phyloP scores from a whole-genome alignment of 352 stramenopile genomes.

The Phytophthora sp. region DNA sequence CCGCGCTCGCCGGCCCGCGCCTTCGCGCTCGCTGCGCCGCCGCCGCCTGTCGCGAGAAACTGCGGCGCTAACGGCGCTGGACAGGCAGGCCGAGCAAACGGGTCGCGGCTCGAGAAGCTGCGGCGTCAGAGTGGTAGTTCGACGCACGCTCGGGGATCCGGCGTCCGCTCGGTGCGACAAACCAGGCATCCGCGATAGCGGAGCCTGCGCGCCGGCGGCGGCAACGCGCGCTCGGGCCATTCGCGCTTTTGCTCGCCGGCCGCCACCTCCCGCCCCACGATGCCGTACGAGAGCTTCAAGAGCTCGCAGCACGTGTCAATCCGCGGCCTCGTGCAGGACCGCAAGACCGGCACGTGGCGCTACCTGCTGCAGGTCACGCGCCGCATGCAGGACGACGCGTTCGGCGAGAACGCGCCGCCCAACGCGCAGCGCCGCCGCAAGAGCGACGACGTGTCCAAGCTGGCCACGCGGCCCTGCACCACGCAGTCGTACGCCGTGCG shows the following conservation, averaged over 20 bases:
- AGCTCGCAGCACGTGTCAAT: slow-evolving; percentile 68
- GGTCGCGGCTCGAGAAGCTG: slow-evolving; percentile 6
- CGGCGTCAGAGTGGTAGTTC: slow-evolving; percentile 27
- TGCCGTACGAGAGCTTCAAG: slow-evolving; percentile 85
- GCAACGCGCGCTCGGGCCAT: no score
- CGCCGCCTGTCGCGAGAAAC: slow-evolving; percentile 18
- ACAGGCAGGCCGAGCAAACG: slow-evolving; percentile 18
- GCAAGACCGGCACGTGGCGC: slow-evolving; percentile 68
- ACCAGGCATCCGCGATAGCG: not conserved
- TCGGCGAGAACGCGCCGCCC: not conserved
- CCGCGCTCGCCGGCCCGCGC: not conserved
- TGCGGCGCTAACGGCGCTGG: not conserved
- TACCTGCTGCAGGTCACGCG: slow-evolving; percentile 74
- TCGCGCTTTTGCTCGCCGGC: slow-evolving; percentile 23
- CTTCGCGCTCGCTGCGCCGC: not conserved
- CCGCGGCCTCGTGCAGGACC: slow-evolving; percentile 74
- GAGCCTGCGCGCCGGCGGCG: no score
- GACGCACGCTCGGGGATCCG: slow-evolving; percentile 28
- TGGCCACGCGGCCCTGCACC: slow-evolving; percentile 28
- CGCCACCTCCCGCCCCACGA: slow-evolving; percentile 10
- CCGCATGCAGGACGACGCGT: slow-evolving; percentile 34
- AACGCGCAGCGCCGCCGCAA: slow-evolving; percentile 1
- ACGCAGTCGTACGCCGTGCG: slow-evolving; percentile 70
- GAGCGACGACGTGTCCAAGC: slow-evolving; percentile 14
- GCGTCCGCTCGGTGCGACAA: slow-evolving; percentile 25